Evolutionary conservation across 306 rosid species (phyloP).

Genomic region (Begonia loranthoides): DNA sequence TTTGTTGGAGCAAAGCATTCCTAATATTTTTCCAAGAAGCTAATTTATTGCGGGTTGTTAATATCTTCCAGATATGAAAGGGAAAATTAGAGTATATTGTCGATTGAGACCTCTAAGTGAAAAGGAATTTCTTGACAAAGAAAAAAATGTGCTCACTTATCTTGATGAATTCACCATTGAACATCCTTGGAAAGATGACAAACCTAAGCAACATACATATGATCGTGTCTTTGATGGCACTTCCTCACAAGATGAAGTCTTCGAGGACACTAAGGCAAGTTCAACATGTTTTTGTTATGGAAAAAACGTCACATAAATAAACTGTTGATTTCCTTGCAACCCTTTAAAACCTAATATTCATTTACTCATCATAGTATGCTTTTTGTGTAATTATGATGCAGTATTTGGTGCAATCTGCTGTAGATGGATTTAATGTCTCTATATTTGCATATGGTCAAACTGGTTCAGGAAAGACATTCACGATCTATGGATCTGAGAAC

Average conservation of each 20-base stretch:
- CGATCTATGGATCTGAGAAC: constrained; percentile 68
- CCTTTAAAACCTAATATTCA: not conserved
- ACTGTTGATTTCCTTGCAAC: not conserved
- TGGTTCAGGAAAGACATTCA: constrained; percentile 88
- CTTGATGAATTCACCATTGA: constrained; percentile 80
- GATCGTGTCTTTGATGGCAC: constrained; percentile 67
- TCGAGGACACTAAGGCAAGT: constrained; percentile 92
- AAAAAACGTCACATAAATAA: constrained; percentile 4
- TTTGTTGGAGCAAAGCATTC: not conserved
- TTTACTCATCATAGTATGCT: constrained; percentile 1
- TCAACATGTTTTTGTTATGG: constrained; percentile 7
- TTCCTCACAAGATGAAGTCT: constrained; percentile 68
- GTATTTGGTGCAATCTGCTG: constrained; percentile 89
- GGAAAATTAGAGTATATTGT: constrained; percentile 90
- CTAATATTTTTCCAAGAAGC: not conserved
- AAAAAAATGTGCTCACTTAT: constrained; percentile 27
- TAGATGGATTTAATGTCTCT: constrained; percentile 84
- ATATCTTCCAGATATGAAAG: constrained; percentile 83
- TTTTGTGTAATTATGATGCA: constrained; percentile 23
- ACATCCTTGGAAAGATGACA: constrained; percentile 88
- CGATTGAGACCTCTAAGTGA: constrained; percentile 69
- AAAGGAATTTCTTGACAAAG: constrained; percentile 53
- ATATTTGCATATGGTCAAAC: constrained; percentile 96
- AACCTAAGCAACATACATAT: constrained; percentile 63
- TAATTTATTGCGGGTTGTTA: constrained; percentile 5